Percentiles rank a stretch among this genome's conserved stretches.
Conservation (phyloP, 2,329 filamentous ascomycete species). For the Lachnellula cervina region DNA sequence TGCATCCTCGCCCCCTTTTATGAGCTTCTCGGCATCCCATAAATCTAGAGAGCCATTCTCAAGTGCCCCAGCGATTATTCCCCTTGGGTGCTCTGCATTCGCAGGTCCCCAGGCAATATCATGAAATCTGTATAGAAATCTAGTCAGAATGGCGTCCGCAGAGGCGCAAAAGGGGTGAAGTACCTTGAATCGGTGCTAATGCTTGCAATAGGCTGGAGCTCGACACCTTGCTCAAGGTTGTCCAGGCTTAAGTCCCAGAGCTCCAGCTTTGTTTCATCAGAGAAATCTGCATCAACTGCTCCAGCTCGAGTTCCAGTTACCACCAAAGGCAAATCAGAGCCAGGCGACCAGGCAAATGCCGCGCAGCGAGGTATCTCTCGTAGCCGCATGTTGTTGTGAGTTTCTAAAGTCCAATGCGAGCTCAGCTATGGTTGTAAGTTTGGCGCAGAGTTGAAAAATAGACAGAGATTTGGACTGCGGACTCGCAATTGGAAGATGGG, state of each 20-base stretch:
- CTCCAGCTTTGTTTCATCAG: constrained; percentile 92
- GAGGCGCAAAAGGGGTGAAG: constrained; percentile 7
- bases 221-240: constrained; percentile 66
- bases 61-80: constrained; percentile 90
- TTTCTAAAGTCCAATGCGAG: constrained; percentile 9
- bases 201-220: constrained; percentile 80
- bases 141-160: constrained; percentile 4
- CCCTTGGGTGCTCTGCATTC: constrained; percentile 70
- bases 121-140: constrained; percentile 67
- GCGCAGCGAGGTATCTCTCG: constrained; percentile 95
- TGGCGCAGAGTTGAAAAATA: constrained; percentile 2
- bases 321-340: constrained; percentile 70
- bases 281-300: constrained; percentile 95
- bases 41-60: constrained; percentile 92
- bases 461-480: constrained; percentile 3
- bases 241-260: constrained; percentile 91
- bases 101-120: constrained; percentile 92
- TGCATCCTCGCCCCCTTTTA: constrained; percentile 59
- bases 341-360: constrained; percentile 94
- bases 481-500: constrained; percentile 14
- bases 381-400: constrained; percentile 75
- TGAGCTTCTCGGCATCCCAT: constrained; percentile 78
- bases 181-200: constrained; percentile 89
- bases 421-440: constrained; percentile 5
- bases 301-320: constrained; percentile 93